Percentiles rank a stretch among this genome's conserved stretches.
These are phyloP conservation scores for Mycena maculata DNA, from an alignment of 768 basidiomycete species.

Conservation along the genomic window DNA sequence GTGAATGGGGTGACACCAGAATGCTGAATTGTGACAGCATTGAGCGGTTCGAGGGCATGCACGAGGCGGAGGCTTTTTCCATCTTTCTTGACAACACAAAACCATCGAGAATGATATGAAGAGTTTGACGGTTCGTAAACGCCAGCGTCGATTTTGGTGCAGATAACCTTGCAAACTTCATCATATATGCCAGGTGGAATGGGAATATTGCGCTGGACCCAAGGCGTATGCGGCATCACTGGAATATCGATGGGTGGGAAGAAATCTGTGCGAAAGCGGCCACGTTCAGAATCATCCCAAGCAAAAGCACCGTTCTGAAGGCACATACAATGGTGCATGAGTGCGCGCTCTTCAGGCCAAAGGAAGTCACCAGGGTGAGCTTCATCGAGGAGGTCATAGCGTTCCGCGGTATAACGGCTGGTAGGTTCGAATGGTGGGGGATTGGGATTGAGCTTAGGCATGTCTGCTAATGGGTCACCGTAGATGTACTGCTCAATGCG, in stretches of 20 bases:
- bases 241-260: slow-evolving; percentile 37
- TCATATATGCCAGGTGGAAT: slow-evolving; percentile 38
- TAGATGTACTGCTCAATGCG: slow-evolving; percentile 29
- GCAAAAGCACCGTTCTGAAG: slow-evolving; percentile 31
- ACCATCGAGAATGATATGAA: slow-evolving; percentile 31
- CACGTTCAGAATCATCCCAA: slow-evolving; percentile 35
- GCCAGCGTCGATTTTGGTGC: slow-evolving; percentile 16
- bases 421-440: slow-evolving; percentile 22
- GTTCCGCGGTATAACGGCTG: slow-evolving; percentile 29
- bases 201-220: slow-evolving; percentile 37
- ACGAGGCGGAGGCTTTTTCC: slow-evolving; percentile 33
- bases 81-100: slow-evolving; percentile 37
- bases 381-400: slow-evolving; percentile 10
- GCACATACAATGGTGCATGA: slow-evolving; percentile 28
- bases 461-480: slow-evolving; percentile 30
- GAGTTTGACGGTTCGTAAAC: slow-evolving; percentile 26
- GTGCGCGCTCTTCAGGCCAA: slow-evolving; percentile 29
- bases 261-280: slow-evolving; percentile 37
- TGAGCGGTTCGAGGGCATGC: slow-evolving; percentile 36
- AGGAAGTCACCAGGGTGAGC: slow-evolving; percentile 30
- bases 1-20: slow-evolving; percentile 30
- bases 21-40: slow-evolving; percentile 34
- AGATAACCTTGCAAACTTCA: slow-evolving; percentile 21
- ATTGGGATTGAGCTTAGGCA: slow-evolving; percentile 25
- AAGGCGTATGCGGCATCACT: slow-evolving; percentile 37